These are phyloP conservation scores for Diutina catenulata DNA, from an alignment of 1,139 yeast genomes.

Conservation along the genomic window DNA sequence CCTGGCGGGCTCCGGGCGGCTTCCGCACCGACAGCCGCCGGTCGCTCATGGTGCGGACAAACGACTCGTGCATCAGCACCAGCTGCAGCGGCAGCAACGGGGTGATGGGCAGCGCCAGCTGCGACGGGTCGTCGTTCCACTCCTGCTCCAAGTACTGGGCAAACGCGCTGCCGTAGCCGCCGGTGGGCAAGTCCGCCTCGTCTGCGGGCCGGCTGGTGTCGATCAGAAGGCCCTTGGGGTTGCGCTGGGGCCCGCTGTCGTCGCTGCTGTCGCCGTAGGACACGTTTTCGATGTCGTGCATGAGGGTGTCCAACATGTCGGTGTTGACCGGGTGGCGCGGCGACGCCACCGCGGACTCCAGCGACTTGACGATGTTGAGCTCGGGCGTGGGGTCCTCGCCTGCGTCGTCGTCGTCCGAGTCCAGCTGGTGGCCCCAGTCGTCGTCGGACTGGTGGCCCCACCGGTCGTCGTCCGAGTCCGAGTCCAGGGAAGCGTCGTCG, in stretches of 20 bases:
- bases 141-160: conserved; percentile 1
- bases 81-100: background rate
- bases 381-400: background rate
- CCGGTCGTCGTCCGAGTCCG: conserved; percentile 4
- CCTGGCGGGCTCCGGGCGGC: background rate
- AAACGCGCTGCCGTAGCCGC: background rate
- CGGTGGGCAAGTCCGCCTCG: background rate
- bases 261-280: conserved; percentile 4
- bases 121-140: background rate
- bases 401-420: background rate
- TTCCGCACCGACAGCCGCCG: conserved; percentile 1
- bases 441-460: conserved; percentile 1
- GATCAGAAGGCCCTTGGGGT: too few species aligned
- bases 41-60: conserved; percentile 2
- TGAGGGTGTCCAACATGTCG: conserved; percentile 3
- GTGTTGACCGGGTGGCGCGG: conserved; percentile 3
- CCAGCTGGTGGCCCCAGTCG: background rate
- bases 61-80: background rate
- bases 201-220: background rate
- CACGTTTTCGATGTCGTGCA: conserved; percentile 4
- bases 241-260: too few species aligned
- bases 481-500: background rate
- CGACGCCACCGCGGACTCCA: background rate
- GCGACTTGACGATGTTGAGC: background rate
- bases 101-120: background rate